These are phyloP conservation scores for Alloteropsis angusta DNA, from an alignment of 202 grass and related monocot species.

Conservation along the genomic window DNA sequence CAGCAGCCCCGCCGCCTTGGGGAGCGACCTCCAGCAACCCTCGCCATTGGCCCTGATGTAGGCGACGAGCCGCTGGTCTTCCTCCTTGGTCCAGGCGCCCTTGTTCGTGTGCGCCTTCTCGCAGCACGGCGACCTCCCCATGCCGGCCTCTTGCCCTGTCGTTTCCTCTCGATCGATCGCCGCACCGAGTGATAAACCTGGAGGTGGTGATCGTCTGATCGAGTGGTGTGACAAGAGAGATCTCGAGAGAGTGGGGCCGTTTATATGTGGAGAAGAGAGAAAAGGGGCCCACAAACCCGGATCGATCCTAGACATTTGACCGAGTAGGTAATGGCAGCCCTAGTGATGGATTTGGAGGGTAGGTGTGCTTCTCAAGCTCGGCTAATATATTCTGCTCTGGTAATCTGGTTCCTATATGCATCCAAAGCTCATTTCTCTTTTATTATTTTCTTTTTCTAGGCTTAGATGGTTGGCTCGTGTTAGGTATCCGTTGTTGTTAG, in stretches of 20 bases:
- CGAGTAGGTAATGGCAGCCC: slow-evolving; percentile 49
- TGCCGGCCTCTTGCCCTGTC: slow-evolving; percentile 2
- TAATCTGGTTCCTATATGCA: background rate
- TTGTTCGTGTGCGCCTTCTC: slow-evolving; percentile 96
- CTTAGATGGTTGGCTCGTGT: background rate
- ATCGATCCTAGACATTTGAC: slow-evolving; percentile 53
- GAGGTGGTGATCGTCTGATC: background rate
- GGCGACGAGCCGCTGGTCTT: slow-evolving; percentile 51
- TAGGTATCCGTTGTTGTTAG: background rate
- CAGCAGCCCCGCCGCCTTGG: slow-evolving; percentile 62
- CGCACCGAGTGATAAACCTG: background rate
- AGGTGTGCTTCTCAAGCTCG: slow-evolving; percentile 4
- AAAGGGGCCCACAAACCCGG: slow-evolving; percentile 26
- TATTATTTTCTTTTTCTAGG: slow-evolving; percentile 5
- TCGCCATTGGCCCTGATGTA: slow-evolving; percentile 71
- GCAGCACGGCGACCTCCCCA: slow-evolving; percentile 86
- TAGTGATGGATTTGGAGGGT: slow-evolving; percentile 47
- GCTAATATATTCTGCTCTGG: background rate
- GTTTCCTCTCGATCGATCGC: background rate
- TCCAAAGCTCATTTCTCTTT: background rate
- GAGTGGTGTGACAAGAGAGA: background rate
- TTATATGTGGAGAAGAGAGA: slow-evolving; percentile 5
- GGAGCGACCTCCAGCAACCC: slow-evolving; percentile 75
- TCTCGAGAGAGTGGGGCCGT: background rate
- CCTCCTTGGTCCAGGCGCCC: slow-evolving; percentile 82